Conservation (phyloP, 2,329 filamentous ascomycete genomes). For the Sporothrix protearum region DNA sequence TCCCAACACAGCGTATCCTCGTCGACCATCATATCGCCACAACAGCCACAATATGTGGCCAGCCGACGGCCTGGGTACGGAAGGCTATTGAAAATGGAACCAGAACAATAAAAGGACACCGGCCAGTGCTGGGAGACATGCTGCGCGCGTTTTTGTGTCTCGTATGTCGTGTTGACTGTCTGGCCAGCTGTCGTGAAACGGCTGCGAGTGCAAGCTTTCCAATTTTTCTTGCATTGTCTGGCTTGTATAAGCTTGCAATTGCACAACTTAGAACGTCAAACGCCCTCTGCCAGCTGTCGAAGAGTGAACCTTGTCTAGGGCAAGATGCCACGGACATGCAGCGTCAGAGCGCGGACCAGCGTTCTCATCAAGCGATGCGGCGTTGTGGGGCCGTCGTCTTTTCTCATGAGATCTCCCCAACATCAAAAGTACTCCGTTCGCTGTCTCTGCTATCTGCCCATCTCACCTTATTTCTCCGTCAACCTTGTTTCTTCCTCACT, state of each 20-base stretch:
- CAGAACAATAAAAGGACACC: not conserved
- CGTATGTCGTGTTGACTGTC: not conserved
- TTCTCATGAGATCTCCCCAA: not conserved
- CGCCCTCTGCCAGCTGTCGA: not conserved
- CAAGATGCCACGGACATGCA: not conserved
- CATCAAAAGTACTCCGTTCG: too few relatives aligned
- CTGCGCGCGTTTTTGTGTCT: not conserved
- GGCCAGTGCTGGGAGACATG: not conserved
- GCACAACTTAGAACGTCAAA: not conserved
- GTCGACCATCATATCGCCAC: not conserved
- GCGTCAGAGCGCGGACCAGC: not conserved
- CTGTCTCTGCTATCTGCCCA: not conserved
- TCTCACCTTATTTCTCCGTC: not conserved
- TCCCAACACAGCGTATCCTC: not conserved
- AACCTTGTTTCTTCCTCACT: not conserved
- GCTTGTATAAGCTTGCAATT: not conserved
- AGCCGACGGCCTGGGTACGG: not conserved
- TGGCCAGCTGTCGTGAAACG: not conserved
- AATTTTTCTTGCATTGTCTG: too few relatives aligned
- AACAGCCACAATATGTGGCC: conserved; percentile 6
- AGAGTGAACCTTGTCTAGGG: not conserved
- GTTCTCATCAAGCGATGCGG: not conserved
- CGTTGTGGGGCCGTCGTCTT: not conserved
- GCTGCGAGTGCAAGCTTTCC: not conserved
- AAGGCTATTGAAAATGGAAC: not conserved